These are phyloP conservation scores for Colletotrichum salicis DNA, from an alignment of 2,329 filamentous ascomycete genomes.

Conservation along the genomic window DNA sequence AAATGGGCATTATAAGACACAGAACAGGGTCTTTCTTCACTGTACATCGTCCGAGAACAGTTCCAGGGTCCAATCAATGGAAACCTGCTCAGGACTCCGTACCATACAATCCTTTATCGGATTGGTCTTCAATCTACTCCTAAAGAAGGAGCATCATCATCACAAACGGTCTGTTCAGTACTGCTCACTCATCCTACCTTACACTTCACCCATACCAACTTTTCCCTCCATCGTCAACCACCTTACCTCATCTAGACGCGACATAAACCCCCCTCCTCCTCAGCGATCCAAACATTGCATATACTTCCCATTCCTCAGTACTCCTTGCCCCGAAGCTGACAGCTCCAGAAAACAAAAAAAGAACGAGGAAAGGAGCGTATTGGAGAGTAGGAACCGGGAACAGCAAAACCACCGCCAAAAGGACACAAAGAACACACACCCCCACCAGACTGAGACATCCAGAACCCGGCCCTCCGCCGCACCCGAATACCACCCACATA, in stretches of 20 bases:
- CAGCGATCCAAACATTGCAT: background rate
- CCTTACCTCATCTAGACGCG: background rate
- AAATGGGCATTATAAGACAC: background rate
- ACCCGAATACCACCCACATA: conserved; percentile 26
- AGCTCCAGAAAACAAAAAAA: background rate
- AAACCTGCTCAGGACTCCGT: background rate
- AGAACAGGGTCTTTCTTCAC: background rate
- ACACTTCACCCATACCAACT: background rate
- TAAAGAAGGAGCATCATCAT: too few relatives aligned
- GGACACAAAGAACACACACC: background rate
- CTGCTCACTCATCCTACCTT: background rate
- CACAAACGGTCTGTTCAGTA: too few relatives aligned
- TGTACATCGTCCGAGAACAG: background rate
- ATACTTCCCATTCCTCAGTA: background rate
- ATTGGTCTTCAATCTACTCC: background rate
- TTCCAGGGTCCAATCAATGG: background rate
- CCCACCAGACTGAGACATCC: conserved; percentile 31
- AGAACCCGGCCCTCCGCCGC: conserved; percentile 1
- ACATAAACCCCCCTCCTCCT: background rate
- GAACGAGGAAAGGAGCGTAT: background rate
- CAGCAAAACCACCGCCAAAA: too few relatives aligned
- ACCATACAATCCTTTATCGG: background rate
- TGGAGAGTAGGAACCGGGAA: background rate
- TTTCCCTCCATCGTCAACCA: background rate
- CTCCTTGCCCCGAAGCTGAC: background rate